Percentiles rank a stretch among this genome's conserved stretches.
These are phyloP conservation scores for Margaritispora aquatica DNA, from an alignment of 495 filamentous ascomycete genomes.

Conservation along the genomic window DNA sequence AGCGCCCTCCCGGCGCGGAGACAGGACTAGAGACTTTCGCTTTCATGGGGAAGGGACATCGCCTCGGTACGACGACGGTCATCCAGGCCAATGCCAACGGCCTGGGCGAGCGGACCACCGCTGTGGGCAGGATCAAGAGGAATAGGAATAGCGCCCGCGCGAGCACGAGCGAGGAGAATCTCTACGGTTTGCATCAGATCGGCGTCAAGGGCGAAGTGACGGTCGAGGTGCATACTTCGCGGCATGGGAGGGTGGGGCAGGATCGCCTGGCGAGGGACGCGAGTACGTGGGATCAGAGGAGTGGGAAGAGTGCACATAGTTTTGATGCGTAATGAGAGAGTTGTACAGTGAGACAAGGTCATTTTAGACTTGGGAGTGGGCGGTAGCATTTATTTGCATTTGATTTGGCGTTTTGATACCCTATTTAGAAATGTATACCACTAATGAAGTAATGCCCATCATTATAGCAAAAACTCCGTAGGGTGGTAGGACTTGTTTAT, in stretches of 20 bases:
- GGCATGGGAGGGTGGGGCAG: slow-evolving; percentile 1
- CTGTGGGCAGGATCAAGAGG: slow-evolving; percentile 1
- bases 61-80: slow-evolving; percentile 11
- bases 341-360: background rate
- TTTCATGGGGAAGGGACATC: slow-evolving; percentile 34
- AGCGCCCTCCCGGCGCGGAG: slow-evolving; percentile 31
- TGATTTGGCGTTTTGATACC: background rate
- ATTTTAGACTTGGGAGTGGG: background rate
- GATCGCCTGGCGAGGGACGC: background rate
- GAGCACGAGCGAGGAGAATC: slow-evolving; percentile 13
- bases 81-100: slow-evolving; percentile 4
- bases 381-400: background rate
- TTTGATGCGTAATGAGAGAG: background rate
- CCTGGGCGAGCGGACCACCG: background rate
- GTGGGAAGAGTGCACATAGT: slow-evolving; percentile 8
- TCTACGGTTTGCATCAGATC: slow-evolving; percentile 18
- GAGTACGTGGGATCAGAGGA: slow-evolving; percentile 7
- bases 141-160: slow-evolving; percentile 3
- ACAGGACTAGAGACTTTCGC: slow-evolving; percentile 40
- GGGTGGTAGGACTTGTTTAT: too few relatives aligned
- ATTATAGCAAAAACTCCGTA: too few relatives aligned
- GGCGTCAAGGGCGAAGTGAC: slow-evolving; percentile 17
- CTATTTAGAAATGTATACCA: background rate
- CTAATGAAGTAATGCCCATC: background rate
- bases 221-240: slow-evolving; percentile 1